A percentile compares a stretch with the other conserved stretches of the same genome.
Conservation (phyloP, 1,284 basidiomycete species). For the Ustilago esculenta region DNA sequence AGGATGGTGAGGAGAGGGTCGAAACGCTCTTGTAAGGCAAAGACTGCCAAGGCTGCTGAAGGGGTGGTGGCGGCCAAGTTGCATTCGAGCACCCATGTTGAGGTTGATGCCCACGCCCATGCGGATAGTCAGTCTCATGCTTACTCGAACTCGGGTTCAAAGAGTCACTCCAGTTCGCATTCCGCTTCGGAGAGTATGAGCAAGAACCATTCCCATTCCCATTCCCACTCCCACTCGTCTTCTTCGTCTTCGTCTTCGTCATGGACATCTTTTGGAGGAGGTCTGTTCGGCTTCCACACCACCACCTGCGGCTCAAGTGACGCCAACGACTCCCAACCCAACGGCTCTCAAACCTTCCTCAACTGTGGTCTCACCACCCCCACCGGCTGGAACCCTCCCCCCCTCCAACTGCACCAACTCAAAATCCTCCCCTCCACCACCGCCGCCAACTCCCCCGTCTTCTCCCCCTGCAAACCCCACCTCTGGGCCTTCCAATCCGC, state of each 20-base stretch:
- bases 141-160: background rate
- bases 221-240: constrained; percentile 3
- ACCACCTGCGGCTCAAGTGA: constrained; percentile 28
- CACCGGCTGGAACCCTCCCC: constrained; percentile 51
- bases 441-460: constrained; percentile 42
- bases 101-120: constrained; percentile 7
- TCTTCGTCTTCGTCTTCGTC: constrained; percentile 21
- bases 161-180: constrained; percentile 8
- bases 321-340: constrained; percentile 45
- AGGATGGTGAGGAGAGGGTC: constrained; percentile 22
- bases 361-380: constrained; percentile 53
- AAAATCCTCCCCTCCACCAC: constrained; percentile 37
- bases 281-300: constrained; percentile 37
- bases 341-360: constrained; percentile 54
- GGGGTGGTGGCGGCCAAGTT: constrained; percentile 20
- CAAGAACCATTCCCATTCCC: constrained; percentile 11
- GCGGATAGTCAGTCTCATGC: constrained; percentile 11
- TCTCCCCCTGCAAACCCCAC: constrained; percentile 46
- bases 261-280: constrained; percentile 15
- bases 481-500: constrained; percentile 50
- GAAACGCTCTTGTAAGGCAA: constrained; percentile 37
- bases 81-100: constrained; percentile 10
- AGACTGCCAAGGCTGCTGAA: constrained; percentile 14
- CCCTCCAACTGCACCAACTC: constrained; percentile 44
- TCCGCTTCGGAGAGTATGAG: constrained; percentile 13